Evolutionary conservation across 2,329 filamentous ascomycete genomes (phyloP), one percentile per base, ranked within the genome.

Genomic region (Arthrinium puccinioides): DNA sequence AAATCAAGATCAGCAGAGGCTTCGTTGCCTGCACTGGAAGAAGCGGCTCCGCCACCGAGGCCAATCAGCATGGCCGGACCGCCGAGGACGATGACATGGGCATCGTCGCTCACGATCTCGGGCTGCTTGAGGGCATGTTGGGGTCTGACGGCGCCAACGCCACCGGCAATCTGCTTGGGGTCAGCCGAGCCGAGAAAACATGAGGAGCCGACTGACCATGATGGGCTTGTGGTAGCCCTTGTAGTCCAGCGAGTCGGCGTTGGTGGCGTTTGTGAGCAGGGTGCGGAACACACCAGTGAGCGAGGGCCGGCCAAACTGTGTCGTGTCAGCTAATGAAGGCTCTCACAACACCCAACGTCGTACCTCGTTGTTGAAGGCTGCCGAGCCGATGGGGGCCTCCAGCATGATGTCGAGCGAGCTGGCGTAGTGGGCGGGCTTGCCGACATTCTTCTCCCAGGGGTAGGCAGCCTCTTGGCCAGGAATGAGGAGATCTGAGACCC

Each of bases 21-120:
- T 65, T 96, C 87, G 32, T 84, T 86, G 14, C 87, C 92, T 25
- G 87, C 79, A 43, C 88, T 85, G 65, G 86, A 94, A 2, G 90
- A 97, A 8, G 92, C 92, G 36, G 92, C 92, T 54, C 92, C 92
- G 42, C 92, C 92, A 31, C 92, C 92, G 37, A 98, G 79, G 26
- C 92, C 92, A 54, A 98, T 97, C 24, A 98, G 72, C 92, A 98
- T 98, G 9, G 90, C 90, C 25, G 92, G 92, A 0, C 92, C 92
- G 52, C 92, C 92, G 14, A 98, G 79, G 16, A 97, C 90, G 47
- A 98, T 44, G 16, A 58, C 76, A 56, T 90, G 86, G 14, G 89
- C 88, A n/a, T 88, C 90, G 36, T 88, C 76, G 36, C 82, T 81
- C 14, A 98, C 92, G 44, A 86, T 71, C 10, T 76, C 71, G 8